Evolutionary conservation across 83 land plant species (phyloP), one percentile per base, ranked within the genome.

Genomic region (Isoetes engelmannii): DNA sequence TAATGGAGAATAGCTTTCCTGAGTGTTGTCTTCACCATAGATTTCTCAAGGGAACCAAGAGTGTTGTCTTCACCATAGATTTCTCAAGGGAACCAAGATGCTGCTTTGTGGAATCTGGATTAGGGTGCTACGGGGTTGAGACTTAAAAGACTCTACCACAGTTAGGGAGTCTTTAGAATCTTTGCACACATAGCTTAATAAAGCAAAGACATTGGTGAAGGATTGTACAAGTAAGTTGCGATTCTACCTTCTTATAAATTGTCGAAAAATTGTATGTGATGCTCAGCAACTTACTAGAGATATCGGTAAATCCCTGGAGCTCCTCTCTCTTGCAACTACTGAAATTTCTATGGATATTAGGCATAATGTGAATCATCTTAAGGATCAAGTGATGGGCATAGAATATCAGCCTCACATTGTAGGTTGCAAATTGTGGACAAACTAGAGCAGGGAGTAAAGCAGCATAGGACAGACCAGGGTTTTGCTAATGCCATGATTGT

Each of bases 401-500:
- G 81, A 85, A 57, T 83, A 75, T 70, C 83, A 83, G 74, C 83
- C 5, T 83, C 83, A 5, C 73, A 77, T 4, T 69, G 75, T 45
- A 71, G 69, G 66, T 54, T 74, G 12, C 57, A 68, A 21, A 80
- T 83, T 43, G 61, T 85, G 45, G 77, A 80, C 67, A 85, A 80
- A 28, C 74, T 85, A 44, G 73, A 85, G 47, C 57, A 74, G 61
- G 88, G 88, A 4, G 65, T 85, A 13, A 65, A 57, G 21, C 77
- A 85, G 73, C 81, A 82, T 44, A 85, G 76, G 47, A 81, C 69
- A 37, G 85, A 85, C 57, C 85, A 80, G 63, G 78, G 72, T 13
- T 85, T 85, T 75, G 83, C 83, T 13, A 85, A 85, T 63, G 83
- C 77, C 49, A 68, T 85, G 74, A 61, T 85, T 47, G 73, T 53